Base-by-base conservation (phyloP, 2,329 filamentous ascomycete genomes). In the Colletotrichum simmondsii region DNA sequence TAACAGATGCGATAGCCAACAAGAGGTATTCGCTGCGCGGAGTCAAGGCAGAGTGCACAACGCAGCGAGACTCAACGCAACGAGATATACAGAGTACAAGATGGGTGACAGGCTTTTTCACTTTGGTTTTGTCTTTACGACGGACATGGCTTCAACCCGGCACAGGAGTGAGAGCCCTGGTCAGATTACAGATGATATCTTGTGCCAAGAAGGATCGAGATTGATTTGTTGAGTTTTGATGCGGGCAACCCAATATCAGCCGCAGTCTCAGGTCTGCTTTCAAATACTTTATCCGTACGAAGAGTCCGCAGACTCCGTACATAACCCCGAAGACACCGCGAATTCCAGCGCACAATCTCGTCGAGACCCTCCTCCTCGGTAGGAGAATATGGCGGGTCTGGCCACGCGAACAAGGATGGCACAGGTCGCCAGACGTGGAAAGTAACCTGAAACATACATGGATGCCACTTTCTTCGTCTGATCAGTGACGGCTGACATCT, bases 371-470 rank as follows among this genome's bases (percentile, higher is more conserved):
- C 22, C 24, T 49, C 61, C 42, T 67, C 61, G 61, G 60, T 62
- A 73, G 70, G 70, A 74, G 70, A 66, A 56, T 60, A 42, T 59
- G 59, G 72, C 65, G 70, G 65, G 65, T 54, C 70, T 64, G 53
- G 65, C 72, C 72, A 73, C 72, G 70, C 54, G 61, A 46, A 35
- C 73, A 66, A 56, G 72, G 69, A 61, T 73, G 28, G 65, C 70
- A 73, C 70, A 46, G 71, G 46, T 66, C 42, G 42, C 42, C 19
- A 42, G 42, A n/a, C 42, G 42, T 26, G n/a, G 35, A 67, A 73
- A 57, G 70, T 63, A 46, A 74, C 72, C 72, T 74, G 72, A 74
- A 74, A 74, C 72, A 74, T 63, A 65, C 61, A 73, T 22, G 56
- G 68, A 30, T 53, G 28, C 42, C 52, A 26, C 61, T 62, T 64